Base-by-base conservation (phyloP, 2,329 filamentous ascomycete species). In the Ustilaginoidea virens region DNA sequence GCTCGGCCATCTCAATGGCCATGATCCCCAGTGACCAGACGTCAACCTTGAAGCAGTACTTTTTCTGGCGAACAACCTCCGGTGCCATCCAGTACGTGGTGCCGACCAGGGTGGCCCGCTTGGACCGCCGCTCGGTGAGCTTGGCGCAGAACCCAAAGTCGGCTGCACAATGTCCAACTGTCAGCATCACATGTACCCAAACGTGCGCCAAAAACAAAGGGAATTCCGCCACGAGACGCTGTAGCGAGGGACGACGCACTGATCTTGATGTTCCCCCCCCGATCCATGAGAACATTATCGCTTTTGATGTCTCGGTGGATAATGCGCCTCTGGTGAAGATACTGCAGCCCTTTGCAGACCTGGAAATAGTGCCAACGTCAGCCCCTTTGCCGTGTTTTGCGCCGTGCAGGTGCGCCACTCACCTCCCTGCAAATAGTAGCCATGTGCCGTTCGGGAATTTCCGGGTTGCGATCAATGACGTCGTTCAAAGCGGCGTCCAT, bases 41-140 rank as follows among this genome's bases (percentile, higher is more conserved):
- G 49, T 98, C 90, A 37, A 96, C 90, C 65, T 96, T 96, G 48
- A 81, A 80, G 23, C 87, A 90, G 47, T 98, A 98, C 55, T 94
- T 86, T 62, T 96, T 96, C 54, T 96, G 90, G 62, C 96, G 96
- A 50, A 98, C 90, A 25, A 98, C 90, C 56, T 98, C 90, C 21
- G 90, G 90, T 7, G 90, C 90, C 90, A 98, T 98, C 90, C 90
- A 98, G 66, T 96, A 98, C 11, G 90, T 90, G 19, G 90, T 98
- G 39, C 90, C 90, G 31, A 98, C 90, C 90, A 98, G 96, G 33
- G 90, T 98, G 25, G 87, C 86, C 53, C 90, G 86, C 67, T 98
- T 96, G 44, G 74, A 90, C 59, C 92, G 92, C 39, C 85, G 78
- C 51, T 96, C 90, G 20, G 87, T 96, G 36, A 98, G 79, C 62